These are phyloP conservation scores for Alternaria gansuensis DNA, from an alignment of 2,329 filamentous ascomycete genomes.

Conservation along the genomic window DNA sequence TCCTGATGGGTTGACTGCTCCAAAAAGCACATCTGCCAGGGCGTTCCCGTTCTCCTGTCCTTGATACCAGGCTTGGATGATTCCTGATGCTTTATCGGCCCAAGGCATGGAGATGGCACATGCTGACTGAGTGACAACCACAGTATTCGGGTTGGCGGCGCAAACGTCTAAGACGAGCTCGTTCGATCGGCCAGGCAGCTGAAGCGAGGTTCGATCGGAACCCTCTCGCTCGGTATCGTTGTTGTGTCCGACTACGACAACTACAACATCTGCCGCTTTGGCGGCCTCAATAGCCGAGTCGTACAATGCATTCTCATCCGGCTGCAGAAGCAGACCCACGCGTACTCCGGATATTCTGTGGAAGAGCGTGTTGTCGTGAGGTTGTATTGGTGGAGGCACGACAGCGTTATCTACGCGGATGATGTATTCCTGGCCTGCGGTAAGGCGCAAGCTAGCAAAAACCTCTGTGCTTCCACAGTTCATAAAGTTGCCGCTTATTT, in stretches of 20 bases:
- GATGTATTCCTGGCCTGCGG: neutral
- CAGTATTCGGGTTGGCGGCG: conserved; percentile 69
- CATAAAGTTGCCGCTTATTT: too few relatives aligned
- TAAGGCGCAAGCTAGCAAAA: neutral
- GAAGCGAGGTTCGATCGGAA: conserved; percentile 66
- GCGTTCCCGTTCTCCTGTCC: conserved; percentile 85
- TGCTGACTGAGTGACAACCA: conserved; percentile 85
- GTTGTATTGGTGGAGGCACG: too few relatives aligned
- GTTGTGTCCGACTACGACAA: neutral
- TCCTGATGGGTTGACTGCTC: conserved; percentile 76
- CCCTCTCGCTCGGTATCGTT: conserved; percentile 73
- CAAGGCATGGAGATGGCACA: conserved; percentile 79
- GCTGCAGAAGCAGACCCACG: neutral
- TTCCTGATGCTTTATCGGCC: conserved; percentile 77
- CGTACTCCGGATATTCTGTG: too few relatives aligned
- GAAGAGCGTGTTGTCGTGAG: too few relatives aligned
- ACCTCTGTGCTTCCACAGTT: too few relatives aligned
- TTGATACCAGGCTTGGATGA: conserved; percentile 80
- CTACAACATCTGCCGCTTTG: too few relatives aligned
- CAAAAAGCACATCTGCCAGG: conserved; percentile 78
- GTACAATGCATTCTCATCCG: too few relatives aligned
- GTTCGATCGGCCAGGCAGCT: conserved; percentile 63
- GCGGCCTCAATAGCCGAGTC: too few relatives aligned
- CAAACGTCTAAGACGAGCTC: conserved; percentile 68
- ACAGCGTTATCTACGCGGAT: too few relatives aligned